Percentiles rank a stretch among this genome's conserved stretches.
phyloP scores from a whole-genome alignment of 2,329 filamentous ascomycete genomes.

The Fusarium sambucinum region DNA sequence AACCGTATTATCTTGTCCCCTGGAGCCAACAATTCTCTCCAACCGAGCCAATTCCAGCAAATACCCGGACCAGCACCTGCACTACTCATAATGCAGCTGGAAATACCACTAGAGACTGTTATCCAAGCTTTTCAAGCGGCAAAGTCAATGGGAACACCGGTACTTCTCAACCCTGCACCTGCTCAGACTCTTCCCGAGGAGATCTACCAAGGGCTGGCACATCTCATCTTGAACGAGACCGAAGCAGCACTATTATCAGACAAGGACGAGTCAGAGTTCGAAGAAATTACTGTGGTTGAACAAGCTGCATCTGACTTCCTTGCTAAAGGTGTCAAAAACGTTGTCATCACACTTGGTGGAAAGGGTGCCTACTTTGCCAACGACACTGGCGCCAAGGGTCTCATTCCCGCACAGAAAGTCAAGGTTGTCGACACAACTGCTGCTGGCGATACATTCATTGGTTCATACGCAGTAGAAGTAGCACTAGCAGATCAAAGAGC shows the following conservation, averaged over 20 bases:
- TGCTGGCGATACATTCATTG: slow-evolving; percentile 94
- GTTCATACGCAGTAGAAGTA: slow-evolving; percentile 74
- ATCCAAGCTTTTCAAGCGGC: slow-evolving; percentile 69
- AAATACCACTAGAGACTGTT: slow-evolving; percentile 76
- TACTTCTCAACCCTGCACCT: slow-evolving; percentile 88
- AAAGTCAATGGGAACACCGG: slow-evolving; percentile 62
- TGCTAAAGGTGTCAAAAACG: slow-evolving; percentile 75
- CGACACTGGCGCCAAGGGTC: slow-evolving; percentile 54
- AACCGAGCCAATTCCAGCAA: slow-evolving; percentile 52
- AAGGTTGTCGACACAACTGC: slow-evolving; percentile 91
- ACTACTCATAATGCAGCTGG: slow-evolving; percentile 79
- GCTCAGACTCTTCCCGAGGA: slow-evolving; percentile 75
- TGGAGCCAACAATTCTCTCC: slow-evolving; percentile 72
- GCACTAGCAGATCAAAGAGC: not conserved
- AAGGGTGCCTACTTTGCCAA: slow-evolving; percentile 78
- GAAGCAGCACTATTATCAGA: slow-evolving; percentile 81
- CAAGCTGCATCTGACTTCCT: slow-evolving; percentile 72
- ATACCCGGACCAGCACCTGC: slow-evolving; percentile 61
- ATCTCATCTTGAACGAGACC: slow-evolving; percentile 90
- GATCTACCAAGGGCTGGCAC: slow-evolving; percentile 75
- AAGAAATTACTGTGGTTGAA: slow-evolving; percentile 58
- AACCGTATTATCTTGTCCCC: slow-evolving; percentile 81
- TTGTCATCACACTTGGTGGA: slow-evolving; percentile 86
- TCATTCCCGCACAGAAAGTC: slow-evolving; percentile 75
- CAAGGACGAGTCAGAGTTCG: slow-evolving; percentile 62